A percentile compares a stretch with the other conserved stretches of the same genome.
phyloP scores from a whole-genome alignment of 2,329 filamentous ascomycete genomes.

The Balansia obtecta region DNA sequence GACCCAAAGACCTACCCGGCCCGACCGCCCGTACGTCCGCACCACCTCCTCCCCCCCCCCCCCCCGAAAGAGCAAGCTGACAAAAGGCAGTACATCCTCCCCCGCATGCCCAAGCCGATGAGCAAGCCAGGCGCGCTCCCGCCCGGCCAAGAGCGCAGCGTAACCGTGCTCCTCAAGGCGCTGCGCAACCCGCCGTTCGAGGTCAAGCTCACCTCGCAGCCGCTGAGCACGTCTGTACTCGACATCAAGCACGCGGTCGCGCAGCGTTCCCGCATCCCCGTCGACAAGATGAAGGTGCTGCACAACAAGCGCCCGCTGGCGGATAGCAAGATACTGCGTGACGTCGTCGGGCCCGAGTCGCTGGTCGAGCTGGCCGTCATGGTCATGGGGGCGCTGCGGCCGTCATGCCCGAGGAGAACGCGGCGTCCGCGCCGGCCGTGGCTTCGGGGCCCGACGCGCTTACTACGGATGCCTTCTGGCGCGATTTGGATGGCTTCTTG shows the following conservation, averaged over 20 bases:
- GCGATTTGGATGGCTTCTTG: slow-evolving; percentile 70
- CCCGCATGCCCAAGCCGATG: slow-evolving; percentile 50
- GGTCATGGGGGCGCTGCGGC: slow-evolving; percentile 61
- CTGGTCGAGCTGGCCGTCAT: slow-evolving; percentile 72
- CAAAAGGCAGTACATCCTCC: slow-evolving; percentile 53
- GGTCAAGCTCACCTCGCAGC: slow-evolving; percentile 49
- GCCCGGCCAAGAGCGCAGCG: slow-evolving; percentile 39
- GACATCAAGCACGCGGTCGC: slow-evolving; percentile 65
- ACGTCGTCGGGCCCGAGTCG: slow-evolving; percentile 43
- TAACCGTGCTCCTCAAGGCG: slow-evolving; percentile 57
- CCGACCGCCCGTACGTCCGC: slow-evolving; percentile 52
- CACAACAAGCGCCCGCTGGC: slow-evolving; percentile 75
- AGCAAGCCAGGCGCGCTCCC: slow-evolving; percentile 33
- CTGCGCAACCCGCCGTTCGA: slow-evolving; percentile 63
- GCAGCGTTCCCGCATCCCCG: slow-evolving; percentile 45
- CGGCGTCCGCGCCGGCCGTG: slow-evolving; percentile 14
- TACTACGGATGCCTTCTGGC: slow-evolving; percentile 69
- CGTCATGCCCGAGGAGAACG: slow-evolving; percentile 27
- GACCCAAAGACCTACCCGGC: slow-evolving; percentile 69
- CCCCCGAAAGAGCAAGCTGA: not conserved
- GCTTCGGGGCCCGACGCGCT: slow-evolving; percentile 47
- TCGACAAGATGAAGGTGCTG: slow-evolving; percentile 77
- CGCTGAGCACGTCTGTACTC: slow-evolving; percentile 60
- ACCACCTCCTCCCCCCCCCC: not conserved
- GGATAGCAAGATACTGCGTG: slow-evolving; percentile 66